Evolutionary conservation across 176 grass and related monocot genomes (phyloP), one percentile per base, ranked within the genome.

Genomic region (Aegilops umbellulata): DNA sequence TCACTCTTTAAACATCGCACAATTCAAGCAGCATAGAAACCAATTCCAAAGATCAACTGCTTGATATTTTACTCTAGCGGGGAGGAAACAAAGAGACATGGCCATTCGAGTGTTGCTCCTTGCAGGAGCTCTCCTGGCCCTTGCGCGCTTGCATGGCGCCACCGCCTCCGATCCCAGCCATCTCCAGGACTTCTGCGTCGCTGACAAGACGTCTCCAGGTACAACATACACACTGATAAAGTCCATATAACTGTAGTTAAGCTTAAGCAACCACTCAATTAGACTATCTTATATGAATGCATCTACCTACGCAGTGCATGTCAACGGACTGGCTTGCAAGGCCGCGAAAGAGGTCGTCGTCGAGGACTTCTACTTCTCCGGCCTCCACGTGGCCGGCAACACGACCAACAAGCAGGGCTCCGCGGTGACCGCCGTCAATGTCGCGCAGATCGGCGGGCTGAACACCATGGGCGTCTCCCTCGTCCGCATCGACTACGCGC

Each of bases 401-500:
- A 53, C 30, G 3, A 30, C 19, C 0, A 89, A 89, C 74, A 89
- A 84, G 31, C 81, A 78, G 19, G 87, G 87, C 3, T 42, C 62
- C 0, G 53, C 53, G 7, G 81, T 78, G 51, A 90, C 78, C 15
- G 13, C 80, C 27, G 77, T 82, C 10, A 90, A 85, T 1, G 84
- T 79, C 0, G 73, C 81, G 5, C 69, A 86, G 32, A 71, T 86
- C 32, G 61, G 60, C 0, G 88, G 83, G 0, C 31, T 90, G 12
- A 90, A 90, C 88, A 90, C 88, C 7, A 51, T 62, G n/a, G 84
- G 70, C 0, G 60, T 90, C 35, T 77, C 79, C 4, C 16, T 83
- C 10, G 84, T 58, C 41, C 88, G 84, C 17, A 72, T 90, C 3
- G 84, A 90, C 79, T 90, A 77, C 4, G 83, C 76, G 7, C 78